A percentile compares a stretch with the other conserved stretches of the same genome.
phyloP scores from a whole-genome alignment of 2,329 filamentous ascomycete species.

The Colletotrichum higginsianum region DNA sequence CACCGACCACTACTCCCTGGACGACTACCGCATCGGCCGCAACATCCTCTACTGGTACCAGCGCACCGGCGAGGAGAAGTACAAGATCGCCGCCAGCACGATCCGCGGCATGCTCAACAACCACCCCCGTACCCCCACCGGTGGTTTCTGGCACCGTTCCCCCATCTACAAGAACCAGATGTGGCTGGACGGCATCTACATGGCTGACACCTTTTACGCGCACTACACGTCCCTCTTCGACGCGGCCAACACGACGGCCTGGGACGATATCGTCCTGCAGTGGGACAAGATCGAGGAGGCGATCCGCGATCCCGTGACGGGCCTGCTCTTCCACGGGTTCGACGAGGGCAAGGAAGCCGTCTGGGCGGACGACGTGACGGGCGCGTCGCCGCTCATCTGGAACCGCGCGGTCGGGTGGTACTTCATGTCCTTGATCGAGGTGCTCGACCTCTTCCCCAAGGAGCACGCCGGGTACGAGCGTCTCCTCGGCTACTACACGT shows the following conservation, averaged over 20 bases:
- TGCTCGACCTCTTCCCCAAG: constrained; percentile 61
- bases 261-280: constrained; percentile 62
- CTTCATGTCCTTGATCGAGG: constrained; percentile 65
- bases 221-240: constrained; percentile 58
- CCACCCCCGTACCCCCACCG: constrained; percentile 64
- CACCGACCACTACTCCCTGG: constrained; percentile 63
- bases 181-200: constrained; percentile 71
- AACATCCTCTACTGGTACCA: constrained; percentile 66
- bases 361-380: constrained; percentile 66
- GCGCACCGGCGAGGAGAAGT: constrained; percentile 63
- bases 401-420: constrained; percentile 69
- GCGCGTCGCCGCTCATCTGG: constrained; percentile 68
- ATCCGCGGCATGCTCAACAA: constrained; percentile 63
- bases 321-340: constrained; percentile 68
- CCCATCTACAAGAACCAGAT: constrained; percentile 66
- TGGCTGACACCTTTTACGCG: constrained; percentile 63
- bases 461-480: constrained; percentile 53
- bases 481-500: constrained; percentile 56
- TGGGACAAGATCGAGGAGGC: constrained; percentile 61
- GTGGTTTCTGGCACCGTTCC: constrained; percentile 68
- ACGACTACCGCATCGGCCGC: constrained; percentile 68
- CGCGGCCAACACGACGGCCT: constrained; percentile 55
- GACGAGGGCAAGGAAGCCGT: constrained; percentile 63
- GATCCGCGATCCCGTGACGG: constrained; percentile 55
- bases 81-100: constrained; percentile 62